Evolutionary conservation across 2,329 filamentous ascomycete genomes (phyloP).

Genomic region (Aureobasidium leucospermi): DNA sequence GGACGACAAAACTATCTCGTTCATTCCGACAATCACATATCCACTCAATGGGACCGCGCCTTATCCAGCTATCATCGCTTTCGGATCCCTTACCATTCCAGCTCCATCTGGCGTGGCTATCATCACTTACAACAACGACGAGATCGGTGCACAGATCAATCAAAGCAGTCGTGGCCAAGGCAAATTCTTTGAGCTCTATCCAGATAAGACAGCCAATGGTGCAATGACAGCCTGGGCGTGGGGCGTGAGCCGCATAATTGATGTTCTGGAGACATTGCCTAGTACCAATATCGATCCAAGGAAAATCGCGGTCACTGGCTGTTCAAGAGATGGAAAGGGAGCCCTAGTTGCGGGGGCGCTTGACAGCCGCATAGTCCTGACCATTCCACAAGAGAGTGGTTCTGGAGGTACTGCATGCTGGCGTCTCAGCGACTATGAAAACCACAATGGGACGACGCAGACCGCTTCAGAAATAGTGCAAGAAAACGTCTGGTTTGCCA

Average conservation of each 20-base stretch:
- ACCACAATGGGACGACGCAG: constrained; percentile 51
- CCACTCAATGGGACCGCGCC: constrained; percentile 39
- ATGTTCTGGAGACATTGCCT: constrained; percentile 47
- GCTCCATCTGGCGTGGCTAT: constrained; percentile 48
- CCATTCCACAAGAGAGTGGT: constrained; percentile 56
- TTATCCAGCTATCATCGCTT: constrained; percentile 52
- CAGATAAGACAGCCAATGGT: constrained; percentile 47
- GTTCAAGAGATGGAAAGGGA: constrained; percentile 58
- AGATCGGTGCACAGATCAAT: constrained; percentile 45
- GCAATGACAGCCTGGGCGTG: constrained; percentile 57
- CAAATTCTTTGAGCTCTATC: constrained; percentile 54
- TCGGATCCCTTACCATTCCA: constrained; percentile 49
- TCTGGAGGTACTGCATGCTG: constrained; percentile 54
- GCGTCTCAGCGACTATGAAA: constrained; percentile 36
- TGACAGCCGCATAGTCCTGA: constrained; percentile 52
- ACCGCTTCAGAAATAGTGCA: constrained; percentile 51
- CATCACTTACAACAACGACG: constrained; percentile 54
- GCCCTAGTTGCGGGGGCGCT: constrained; percentile 55
- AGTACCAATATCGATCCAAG: constrained; percentile 38
- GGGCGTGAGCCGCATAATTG: constrained; percentile 54
- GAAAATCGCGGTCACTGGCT: constrained; percentile 50
- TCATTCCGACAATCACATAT: constrained; percentile 31
- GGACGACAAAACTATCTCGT: constrained; percentile 29
- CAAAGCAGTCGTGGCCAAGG: constrained; percentile 47
- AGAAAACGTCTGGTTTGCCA: constrained; percentile 59